These are phyloP conservation scores for Malus sylvestris DNA, from an alignment of 306 rosid genomes.

Conservation along the genomic window DNA sequence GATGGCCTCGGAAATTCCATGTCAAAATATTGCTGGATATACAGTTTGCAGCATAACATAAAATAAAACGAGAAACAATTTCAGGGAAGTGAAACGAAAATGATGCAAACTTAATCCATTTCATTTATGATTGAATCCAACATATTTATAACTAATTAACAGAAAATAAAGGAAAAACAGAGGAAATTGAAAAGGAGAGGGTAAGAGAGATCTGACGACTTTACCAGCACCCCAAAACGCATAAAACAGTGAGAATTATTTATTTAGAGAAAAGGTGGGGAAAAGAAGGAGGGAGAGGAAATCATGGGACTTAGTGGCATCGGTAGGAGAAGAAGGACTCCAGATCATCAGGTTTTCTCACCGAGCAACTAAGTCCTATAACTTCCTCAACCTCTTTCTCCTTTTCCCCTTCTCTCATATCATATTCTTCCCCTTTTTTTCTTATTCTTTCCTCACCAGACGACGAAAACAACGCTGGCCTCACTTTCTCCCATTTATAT, in stretches of 20 bases:
- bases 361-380: background rate
- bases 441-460: background rate
- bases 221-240: background rate
- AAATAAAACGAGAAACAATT: background rate
- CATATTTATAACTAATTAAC: background rate
- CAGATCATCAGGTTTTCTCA: background rate
- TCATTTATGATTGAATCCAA: background rate
- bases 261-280: background rate
- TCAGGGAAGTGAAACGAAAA: background rate
- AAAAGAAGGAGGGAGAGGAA: background rate
- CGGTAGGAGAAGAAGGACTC: background rate
- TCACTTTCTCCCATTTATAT: background rate
- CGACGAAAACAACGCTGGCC: background rate
- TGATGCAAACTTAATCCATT: no score
- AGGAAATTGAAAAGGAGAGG: background rate
- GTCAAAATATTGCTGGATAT: background rate
- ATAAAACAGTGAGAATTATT: background rate
- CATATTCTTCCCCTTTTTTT: background rate
- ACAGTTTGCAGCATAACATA: background rate
- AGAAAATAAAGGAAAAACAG: background rate
- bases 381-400: constrained; percentile 20
- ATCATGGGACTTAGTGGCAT: background rate
- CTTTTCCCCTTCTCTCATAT: constrained; percentile 28
- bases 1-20: background rate
- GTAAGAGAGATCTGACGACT: background rate